phyloP scores from a whole-genome alignment of 257 asterid genomes.

The Petrea volubilis region DNA sequence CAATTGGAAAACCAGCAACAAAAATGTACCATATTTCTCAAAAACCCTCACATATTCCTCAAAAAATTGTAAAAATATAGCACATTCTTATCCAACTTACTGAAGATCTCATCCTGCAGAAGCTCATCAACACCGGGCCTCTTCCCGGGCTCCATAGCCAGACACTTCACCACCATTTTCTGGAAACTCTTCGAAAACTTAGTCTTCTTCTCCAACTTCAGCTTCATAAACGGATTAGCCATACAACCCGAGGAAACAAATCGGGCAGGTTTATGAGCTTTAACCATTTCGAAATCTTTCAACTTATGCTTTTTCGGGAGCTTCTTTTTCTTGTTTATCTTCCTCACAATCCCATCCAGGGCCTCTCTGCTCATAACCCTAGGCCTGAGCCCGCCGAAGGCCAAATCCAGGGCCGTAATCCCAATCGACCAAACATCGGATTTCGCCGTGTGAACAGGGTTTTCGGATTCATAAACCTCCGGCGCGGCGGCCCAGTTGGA shows the following conservation, averaged over 20 bases:
- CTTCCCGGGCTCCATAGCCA: background rate
- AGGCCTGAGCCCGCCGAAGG: slow-evolving; percentile 3
- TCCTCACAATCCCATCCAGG: background rate
- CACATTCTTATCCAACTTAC: no score
- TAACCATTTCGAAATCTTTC: no score
- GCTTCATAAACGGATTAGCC: no score
- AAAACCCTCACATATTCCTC: no score
- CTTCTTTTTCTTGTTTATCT: slow-evolving; percentile 4
- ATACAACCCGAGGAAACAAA: no score
- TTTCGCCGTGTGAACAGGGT: background rate
- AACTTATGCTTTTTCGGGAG: no score
- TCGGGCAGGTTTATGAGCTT: no score
- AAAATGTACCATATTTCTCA: no score
- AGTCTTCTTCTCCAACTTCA: background rate
- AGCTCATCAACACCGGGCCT: slow-evolving; percentile 21
- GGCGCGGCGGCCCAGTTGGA: slow-evolving; percentile 32
- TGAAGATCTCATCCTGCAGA: background rate
- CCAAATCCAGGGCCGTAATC: slow-evolving; percentile 28
- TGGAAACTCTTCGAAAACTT: slow-evolving; percentile 8
- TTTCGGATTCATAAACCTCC: background rate
- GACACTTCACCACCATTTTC: slow-evolving; percentile 16
- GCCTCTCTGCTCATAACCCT: background rate
- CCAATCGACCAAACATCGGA: slow-evolving; percentile 30
- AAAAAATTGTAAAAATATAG: no score
- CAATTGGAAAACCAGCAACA: no score